These are phyloP conservation scores for Calocybe indica DNA, from an alignment of 768 basidiomycete genomes.

Conservation along the genomic window DNA sequence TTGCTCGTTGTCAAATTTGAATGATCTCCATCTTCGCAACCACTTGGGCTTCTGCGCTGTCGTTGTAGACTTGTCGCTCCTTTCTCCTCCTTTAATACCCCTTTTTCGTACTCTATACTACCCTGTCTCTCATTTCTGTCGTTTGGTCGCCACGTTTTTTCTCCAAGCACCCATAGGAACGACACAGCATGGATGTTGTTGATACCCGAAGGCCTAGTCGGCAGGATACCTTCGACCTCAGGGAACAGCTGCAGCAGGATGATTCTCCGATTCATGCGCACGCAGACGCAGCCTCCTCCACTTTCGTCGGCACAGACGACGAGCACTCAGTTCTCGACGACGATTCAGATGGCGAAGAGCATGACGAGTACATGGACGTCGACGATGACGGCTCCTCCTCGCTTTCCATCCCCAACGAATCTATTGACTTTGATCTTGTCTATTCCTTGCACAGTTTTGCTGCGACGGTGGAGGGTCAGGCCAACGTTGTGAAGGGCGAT, in stretches of 20 bases:
- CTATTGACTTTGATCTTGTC: constrained; percentile 90
- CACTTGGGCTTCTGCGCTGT: too few species aligned
- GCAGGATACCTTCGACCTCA: constrained; percentile 68
- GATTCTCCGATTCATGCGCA: constrained; percentile 37
- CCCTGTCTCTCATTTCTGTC: too few species aligned
- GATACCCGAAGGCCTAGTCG: constrained; percentile 26
- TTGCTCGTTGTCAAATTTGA: too few species aligned
- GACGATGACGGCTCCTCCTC: constrained; percentile 78
- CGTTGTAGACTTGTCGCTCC: too few species aligned
- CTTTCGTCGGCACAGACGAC: constrained; percentile 49
- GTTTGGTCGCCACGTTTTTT: too few species aligned
- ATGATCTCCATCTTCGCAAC: too few species aligned
- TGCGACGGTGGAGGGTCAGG: constrained; percentile 97
- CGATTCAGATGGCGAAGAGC: constrained; percentile 71
- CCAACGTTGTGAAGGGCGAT: constrained; percentile 98
- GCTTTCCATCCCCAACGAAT: constrained; percentile 84
- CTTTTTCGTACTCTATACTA: too few species aligned
- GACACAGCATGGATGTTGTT: constrained; percentile 11
- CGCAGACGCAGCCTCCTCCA: constrained; percentile 37
- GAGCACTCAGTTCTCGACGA: constrained; percentile 85
- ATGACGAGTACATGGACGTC: constrained; percentile 66
- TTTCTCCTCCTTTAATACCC: too few species aligned
- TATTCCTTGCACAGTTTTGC: constrained; percentile 95
- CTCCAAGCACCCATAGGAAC: too few species aligned
- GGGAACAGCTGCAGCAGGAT: constrained; percentile 53